Conservation (phyloP, 805 yeast genomes). For the Saturnispora serradocipensis region DNA sequence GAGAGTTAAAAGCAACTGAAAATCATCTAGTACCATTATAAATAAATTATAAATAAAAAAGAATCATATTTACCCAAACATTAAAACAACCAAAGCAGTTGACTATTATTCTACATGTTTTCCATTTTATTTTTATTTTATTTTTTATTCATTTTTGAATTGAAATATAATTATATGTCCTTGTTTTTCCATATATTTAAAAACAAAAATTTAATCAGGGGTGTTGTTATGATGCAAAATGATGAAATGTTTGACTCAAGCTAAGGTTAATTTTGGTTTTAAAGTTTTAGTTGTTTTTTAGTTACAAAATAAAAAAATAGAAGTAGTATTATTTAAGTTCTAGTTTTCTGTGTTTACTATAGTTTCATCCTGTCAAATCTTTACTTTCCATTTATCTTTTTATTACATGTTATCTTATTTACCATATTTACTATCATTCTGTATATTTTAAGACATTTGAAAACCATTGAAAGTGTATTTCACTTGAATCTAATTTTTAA, state of each 20-base stretch:
- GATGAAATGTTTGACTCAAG: not conserved
- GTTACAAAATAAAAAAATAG: not conserved
- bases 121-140: not conserved
- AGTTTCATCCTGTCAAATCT: not conserved
- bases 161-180: not conserved
- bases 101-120: not conserved
- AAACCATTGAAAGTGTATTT: too few species aligned
- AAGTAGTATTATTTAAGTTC: not conserved
- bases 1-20: not conserved
- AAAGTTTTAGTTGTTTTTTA: not conserved
- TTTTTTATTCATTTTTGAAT: not conserved
- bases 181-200: not conserved
- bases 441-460: not conserved
- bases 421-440: not conserved
- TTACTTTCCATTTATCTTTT: not conserved
- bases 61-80: not conserved
- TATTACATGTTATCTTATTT: not conserved
- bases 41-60: too few species aligned
- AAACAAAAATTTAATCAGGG: not conserved
- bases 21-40: not conserved
- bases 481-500: slow-evolving; percentile 9
- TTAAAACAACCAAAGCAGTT: not conserved
- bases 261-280: not conserved
- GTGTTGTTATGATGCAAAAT: not conserved
- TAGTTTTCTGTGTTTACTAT: not conserved